These are phyloP conservation scores for Corchorus olitorius DNA, from an alignment of 345 rosid genomes.

Conservation along the genomic window DNA sequence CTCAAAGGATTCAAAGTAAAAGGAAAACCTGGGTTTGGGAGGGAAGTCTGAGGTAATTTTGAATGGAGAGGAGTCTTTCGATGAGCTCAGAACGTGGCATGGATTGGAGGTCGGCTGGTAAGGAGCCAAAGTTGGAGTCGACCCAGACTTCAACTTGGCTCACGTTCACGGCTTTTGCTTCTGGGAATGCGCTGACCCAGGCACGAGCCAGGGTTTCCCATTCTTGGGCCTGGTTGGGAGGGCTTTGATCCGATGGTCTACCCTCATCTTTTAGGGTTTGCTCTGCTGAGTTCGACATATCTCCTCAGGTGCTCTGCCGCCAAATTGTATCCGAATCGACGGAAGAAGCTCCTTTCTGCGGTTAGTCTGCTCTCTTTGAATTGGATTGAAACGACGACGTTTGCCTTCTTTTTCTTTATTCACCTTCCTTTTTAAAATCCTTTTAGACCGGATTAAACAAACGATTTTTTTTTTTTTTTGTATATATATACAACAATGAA, in stretches of 20 bases:
- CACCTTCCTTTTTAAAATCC: not conserved
- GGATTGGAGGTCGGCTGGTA: conserved; percentile 75
- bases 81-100: conserved; percentile 83
- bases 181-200: conserved; percentile 85
- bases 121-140: conserved; percentile 60
- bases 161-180: conserved; percentile 67
- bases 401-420: not conserved
- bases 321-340: not conserved
- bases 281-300: conserved; percentile 35
- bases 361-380: not conserved
- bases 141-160: conserved; percentile 86
- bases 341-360: not conserved
- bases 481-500: too few relatives aligned
- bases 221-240: conserved; percentile 51
- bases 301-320: conserved; percentile 9
- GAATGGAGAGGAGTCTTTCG: conserved; percentile 77
- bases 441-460: too few relatives aligned
- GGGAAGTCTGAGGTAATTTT: conserved; percentile 68
- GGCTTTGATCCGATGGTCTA: conserved; percentile 15
- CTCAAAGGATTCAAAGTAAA: not conserved
- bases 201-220: conserved; percentile 94
- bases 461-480: too few relatives aligned
- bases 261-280: conserved; percentile 38
- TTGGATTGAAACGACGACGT: not conserved
- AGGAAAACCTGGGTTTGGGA: conserved; percentile 36